phyloP scores from a whole-genome alignment of 495 filamentous ascomycete genomes.

The Penicillium simplicissimum region DNA sequence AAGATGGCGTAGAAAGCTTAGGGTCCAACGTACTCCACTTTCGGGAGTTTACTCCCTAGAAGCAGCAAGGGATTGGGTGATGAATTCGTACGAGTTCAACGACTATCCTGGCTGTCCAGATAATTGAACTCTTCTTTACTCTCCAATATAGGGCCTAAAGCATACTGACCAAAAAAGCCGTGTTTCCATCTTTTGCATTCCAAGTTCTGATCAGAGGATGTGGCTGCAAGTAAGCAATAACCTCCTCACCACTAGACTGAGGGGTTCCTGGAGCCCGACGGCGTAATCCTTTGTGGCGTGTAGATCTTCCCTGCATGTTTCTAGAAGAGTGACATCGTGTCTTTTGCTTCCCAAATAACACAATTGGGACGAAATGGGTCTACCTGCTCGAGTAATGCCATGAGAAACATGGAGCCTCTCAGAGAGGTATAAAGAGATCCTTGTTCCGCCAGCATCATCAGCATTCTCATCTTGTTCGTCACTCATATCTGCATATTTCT shows the following conservation, averaged over 20 bases:
- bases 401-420: neutral
- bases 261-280: neutral
- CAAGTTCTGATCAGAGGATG: neutral
- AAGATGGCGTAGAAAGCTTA: neutral
- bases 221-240: neutral
- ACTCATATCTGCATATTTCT: neutral
- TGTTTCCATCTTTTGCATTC: too few relatives aligned
- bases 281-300: neutral
- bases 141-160: neutral
- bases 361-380: neutral
- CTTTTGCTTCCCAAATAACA: slow-evolving; percentile 1
- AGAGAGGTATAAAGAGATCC: slow-evolving; percentile 16
- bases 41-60: neutral
- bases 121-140: neutral
- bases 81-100: neutral
- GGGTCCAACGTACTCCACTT: neutral
- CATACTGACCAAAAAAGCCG: neutral
- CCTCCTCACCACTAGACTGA: neutral
- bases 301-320: slow-evolving; percentile 10
- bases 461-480: neutral
- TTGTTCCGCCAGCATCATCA: neutral
- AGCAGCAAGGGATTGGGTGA: neutral
- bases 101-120: neutral
- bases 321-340: slow-evolving; percentile 10
- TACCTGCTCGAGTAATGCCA: neutral